These are phyloP conservation scores for Platanthera guangdongensis DNA, from an alignment of 106 monocot species.

Conservation along the genomic window DNA sequence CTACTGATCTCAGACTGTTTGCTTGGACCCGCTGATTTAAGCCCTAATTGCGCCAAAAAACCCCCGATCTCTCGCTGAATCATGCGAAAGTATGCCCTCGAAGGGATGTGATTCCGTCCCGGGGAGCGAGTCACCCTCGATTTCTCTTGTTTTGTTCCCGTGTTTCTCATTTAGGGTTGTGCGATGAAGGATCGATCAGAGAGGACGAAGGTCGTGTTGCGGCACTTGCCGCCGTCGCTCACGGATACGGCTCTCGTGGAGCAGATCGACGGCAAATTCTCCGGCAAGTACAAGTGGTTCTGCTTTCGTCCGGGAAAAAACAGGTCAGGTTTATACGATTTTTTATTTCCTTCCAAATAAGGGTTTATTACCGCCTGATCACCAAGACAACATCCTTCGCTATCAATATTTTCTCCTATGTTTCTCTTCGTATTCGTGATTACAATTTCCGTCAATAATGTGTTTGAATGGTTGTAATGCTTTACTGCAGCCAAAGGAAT, in stretches of 20 bases:
- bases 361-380: background rate
- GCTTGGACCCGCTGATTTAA: background rate
- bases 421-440: background rate
- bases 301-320: conserved; percentile 67
- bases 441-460: background rate
- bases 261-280: conserved; percentile 73
- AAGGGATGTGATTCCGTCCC: background rate
- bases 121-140: background rate
- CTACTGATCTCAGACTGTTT: background rate
- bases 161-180: background rate
- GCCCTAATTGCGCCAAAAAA: background rate
- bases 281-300: conserved; percentile 69
- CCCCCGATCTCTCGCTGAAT: background rate
- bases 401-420: background rate
- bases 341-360: background rate
- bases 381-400: background rate
- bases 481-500: conserved; percentile 58
- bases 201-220: conserved; percentile 86
- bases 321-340: conserved; percentile 34
- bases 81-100: background rate
- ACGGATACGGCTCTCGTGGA: conserved; percentile 61
- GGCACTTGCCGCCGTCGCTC: conserved; percentile 79
- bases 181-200: conserved; percentile 68
- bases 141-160: background rate
- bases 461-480: background rate